These are phyloP conservation scores for Fraxinus americana DNA, from an alignment of 257 asterid genomes.

Conservation along the genomic window DNA sequence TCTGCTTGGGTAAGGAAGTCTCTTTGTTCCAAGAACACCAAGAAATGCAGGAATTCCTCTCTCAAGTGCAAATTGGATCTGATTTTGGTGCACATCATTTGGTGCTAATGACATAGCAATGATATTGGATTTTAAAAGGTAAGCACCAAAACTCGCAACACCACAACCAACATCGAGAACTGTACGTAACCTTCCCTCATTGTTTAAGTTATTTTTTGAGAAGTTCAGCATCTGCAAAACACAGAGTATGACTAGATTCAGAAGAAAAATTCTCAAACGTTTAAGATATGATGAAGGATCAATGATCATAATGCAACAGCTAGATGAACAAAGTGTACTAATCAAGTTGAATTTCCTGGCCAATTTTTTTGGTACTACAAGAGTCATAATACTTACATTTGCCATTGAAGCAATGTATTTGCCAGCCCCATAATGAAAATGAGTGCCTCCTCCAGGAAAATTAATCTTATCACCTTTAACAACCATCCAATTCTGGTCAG, in stretches of 20 bases:
- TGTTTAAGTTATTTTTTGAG: no score
- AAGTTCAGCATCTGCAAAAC: neutral
- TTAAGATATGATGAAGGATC: neutral
- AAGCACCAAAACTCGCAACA: slow-evolving; percentile 47
- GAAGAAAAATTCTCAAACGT: neutral
- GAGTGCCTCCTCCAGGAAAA: neutral
- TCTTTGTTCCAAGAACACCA: slow-evolving; percentile 61
- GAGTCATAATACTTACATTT: neutral
- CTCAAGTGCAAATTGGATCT: slow-evolving; percentile 58
- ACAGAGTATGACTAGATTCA: neutral
- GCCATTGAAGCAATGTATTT: neutral
- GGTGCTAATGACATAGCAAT: slow-evolving; percentile 60
- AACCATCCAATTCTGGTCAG: no score
- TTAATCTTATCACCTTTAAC: neutral
- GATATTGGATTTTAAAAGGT: slow-evolving; percentile 49
- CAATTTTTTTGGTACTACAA: no score
- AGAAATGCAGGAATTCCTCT: slow-evolving; percentile 64
- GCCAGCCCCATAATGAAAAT: neutral
- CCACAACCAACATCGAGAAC: neutral
- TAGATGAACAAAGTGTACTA: no score
- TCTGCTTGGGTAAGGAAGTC: slow-evolving; percentile 60
- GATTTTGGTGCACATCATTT: slow-evolving; percentile 61
- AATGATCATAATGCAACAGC: neutral
- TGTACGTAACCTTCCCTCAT: neutral
- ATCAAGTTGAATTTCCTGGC: neutral